Conservation (phyloP, 2,329 filamentous ascomycete genomes). For the Epichloe gansuensis region DNA sequence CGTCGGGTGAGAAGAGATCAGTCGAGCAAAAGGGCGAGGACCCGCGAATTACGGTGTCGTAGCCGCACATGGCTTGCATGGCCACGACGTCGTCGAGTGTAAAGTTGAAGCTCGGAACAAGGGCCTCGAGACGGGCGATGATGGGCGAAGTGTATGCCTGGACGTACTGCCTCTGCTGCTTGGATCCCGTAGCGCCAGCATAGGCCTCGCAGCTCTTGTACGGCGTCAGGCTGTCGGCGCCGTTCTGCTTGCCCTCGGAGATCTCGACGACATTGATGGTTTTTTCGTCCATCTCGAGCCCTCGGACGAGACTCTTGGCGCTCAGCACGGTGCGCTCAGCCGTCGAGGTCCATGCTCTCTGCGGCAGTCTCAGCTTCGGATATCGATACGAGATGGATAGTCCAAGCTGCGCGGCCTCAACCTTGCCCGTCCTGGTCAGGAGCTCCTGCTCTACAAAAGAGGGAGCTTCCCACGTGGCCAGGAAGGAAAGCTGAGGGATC, state of each 20-base stretch:
- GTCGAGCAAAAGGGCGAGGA: constrained; percentile 48
- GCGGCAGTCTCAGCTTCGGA: constrained; percentile 36
- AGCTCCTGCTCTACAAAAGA: constrained; percentile 43
- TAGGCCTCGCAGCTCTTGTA: constrained; percentile 54
- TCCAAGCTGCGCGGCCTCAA: constrained; percentile 48
- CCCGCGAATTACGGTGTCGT: constrained; percentile 51
- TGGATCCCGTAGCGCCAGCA: constrained; percentile 40
- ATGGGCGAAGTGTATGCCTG: constrained; percentile 48
- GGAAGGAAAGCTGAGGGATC: constrained; percentile 42
- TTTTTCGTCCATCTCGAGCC: constrained; percentile 38
- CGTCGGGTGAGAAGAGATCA: constrained; percentile 44
- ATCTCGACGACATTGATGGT: constrained; percentile 41
- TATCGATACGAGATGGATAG: constrained; percentile 43
- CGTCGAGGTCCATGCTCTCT: constrained; percentile 47
- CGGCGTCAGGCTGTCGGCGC: constrained; percentile 48
- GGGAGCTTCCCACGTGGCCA: constrained; percentile 45
- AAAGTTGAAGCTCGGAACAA: constrained; percentile 48
- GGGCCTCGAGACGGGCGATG: constrained; percentile 38
- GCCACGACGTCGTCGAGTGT: constrained; percentile 48
- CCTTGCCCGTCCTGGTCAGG: constrained; percentile 46
- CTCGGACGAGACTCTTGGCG: constrained; percentile 44
- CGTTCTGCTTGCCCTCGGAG: constrained; percentile 41
- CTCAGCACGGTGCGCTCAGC: constrained; percentile 48
- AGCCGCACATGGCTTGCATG: constrained; percentile 54
- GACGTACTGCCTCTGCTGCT: constrained; percentile 37